These are phyloP conservation scores for Endocalyx cinctus DNA, from an alignment of 2,329 filamentous ascomycete genomes.

Conservation along the genomic window DNA sequence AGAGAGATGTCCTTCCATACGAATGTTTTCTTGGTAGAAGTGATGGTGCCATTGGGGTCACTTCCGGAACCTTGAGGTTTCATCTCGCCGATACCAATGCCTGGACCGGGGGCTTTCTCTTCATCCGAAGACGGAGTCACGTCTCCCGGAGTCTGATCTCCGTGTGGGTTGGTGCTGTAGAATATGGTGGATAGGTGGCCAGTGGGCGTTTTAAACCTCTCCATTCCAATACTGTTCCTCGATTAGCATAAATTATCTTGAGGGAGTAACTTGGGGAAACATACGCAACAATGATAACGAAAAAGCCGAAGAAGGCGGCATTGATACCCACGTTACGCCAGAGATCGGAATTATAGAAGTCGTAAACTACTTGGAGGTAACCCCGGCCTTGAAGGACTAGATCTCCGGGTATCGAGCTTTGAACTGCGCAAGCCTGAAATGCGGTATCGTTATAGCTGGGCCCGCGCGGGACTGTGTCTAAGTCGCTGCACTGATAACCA, in stretches of 20 bases:
- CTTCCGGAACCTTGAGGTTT: too few relatives aligned
- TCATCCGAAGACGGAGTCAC: too few relatives aligned
- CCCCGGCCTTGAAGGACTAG: constrained; percentile 8
- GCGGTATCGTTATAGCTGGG: constrained; percentile 7
- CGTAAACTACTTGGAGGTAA: constrained; percentile 7
- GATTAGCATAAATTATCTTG: too few relatives aligned
- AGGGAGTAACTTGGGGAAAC: too few relatives aligned
- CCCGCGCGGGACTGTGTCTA: constrained; percentile 10
- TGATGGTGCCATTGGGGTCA: too few relatives aligned
- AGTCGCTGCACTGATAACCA: constrained; percentile 7
- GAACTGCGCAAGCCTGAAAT: constrained; percentile 15
- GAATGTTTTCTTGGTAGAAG: constrained; percentile 4
- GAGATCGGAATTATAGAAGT: constrained; percentile 8
- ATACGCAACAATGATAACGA: constrained; percentile 11
- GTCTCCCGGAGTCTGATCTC: too few relatives aligned
- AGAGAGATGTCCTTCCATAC: constrained; percentile 15
- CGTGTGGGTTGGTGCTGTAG: constrained; percentile 12
- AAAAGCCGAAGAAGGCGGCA: constrained; percentile 11
- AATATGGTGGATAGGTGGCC: constrained; percentile 19
- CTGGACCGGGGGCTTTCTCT: constrained; percentile 13
- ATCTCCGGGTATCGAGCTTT: constrained; percentile 9
- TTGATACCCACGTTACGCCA: constrained; percentile 17
- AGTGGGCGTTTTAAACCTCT: constrained; percentile 10
- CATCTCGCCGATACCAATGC: too few relatives aligned
- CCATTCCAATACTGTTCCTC: constrained; percentile 16